Evolutionary conservation across 2,329 filamentous ascomycete species (phyloP).

Genomic region (Sporothrix euskadiensis): DNA sequence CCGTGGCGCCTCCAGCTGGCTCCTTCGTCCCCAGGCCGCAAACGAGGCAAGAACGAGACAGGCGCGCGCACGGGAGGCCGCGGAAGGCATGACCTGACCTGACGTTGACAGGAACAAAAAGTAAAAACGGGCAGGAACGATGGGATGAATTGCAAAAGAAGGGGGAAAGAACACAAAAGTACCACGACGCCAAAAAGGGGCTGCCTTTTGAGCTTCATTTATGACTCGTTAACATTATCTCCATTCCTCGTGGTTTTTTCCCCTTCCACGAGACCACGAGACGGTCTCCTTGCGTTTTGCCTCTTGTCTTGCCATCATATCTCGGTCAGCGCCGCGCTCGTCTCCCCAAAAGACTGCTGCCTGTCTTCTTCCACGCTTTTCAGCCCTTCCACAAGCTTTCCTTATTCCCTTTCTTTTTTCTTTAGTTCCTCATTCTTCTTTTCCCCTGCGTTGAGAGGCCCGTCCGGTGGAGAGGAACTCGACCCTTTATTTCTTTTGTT

Average conservation of each 20-base stretch:
- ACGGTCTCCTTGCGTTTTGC: not conserved
- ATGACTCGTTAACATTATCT: not conserved
- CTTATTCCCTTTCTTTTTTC: not conserved
- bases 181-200: constrained; percentile 23
- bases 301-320: not conserved
- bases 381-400: not conserved
- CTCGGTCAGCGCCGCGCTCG: constrained; percentile 3
- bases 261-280: constrained; percentile 8
- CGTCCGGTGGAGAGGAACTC: constrained; percentile 1
- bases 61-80: constrained; percentile 24
- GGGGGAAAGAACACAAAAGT: not conserved
- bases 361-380: not conserved
- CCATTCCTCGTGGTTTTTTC: constrained; percentile 16
- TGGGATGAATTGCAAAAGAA: not conserved
- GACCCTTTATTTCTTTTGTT: constrained; percentile 14
- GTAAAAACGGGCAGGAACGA: not conserved
- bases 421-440: not conserved
- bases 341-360: not conserved
- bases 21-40: not conserved
- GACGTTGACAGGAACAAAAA: not conserved
- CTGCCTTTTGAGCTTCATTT: not conserved
- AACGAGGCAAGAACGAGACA: constrained; percentile 14
- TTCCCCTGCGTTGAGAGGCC: not conserved
- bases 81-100: constrained; percentile 10
- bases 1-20: constrained; percentile 21